Conservation (phyloP, 75 land plant genomes). For the Cryptomeria japonica region DNA sequence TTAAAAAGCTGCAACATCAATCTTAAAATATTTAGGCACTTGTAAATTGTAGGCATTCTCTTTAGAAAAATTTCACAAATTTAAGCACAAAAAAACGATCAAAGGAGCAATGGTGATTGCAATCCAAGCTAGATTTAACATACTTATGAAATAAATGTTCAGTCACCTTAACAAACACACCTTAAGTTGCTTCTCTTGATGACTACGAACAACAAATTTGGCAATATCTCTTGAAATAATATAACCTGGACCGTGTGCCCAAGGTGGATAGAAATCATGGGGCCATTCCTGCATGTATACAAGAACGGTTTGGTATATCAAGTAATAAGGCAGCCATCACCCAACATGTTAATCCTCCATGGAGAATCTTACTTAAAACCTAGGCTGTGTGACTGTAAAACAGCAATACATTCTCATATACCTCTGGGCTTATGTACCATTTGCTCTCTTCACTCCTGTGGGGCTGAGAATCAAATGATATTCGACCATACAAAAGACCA, state of each 20-base stretch:
- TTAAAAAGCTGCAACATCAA: conserved; percentile 69
- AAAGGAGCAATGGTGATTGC: background rate
- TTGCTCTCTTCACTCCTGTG: conserved; percentile 71
- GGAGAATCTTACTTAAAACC: background rate
- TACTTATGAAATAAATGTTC: background rate
- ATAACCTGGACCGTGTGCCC: conserved; percentile 98
- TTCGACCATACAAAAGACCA: conserved; percentile 72
- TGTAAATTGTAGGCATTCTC: background rate
- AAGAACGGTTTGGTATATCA: background rate
- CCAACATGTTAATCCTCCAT: background rate
- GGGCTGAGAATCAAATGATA: conserved; percentile 60
- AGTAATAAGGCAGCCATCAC: background rate
- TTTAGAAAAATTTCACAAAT: background rate
- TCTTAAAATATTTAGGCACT: background rate
- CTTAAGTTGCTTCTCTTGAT: conserved; percentile 57
- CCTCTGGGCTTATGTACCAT: conserved; percentile 80
- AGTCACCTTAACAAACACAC: conserved; percentile 24
- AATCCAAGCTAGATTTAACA: background rate
- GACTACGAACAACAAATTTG: conserved; percentile 66
- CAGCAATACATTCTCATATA: conserved; percentile 17
- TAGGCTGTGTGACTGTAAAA: background rate
- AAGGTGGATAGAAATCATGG: conserved; percentile 63
- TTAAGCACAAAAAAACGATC: background rate
- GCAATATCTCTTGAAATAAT: conserved; percentile 82
- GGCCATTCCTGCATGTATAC: conserved; percentile 77